Conservation (phyloP, 345 rosid genomes). For the Citrus hindsii region DNA sequence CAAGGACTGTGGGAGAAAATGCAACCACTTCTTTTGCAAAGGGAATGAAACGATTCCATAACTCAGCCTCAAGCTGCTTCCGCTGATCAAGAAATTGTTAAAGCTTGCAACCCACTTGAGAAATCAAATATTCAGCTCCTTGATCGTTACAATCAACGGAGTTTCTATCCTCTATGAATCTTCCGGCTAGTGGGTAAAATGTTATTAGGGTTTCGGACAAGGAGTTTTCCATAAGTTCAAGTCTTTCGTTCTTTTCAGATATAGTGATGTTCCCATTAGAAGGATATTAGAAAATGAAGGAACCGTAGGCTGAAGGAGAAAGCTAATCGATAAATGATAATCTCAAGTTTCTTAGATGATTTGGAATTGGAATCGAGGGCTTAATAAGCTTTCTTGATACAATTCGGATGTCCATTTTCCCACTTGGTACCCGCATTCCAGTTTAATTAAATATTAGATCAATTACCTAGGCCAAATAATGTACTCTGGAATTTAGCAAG, state of each 20-base stretch:
- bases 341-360: conserved; percentile 19
- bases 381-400: conserved; percentile 32
- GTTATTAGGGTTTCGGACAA: conserved; percentile 18
- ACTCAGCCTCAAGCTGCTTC: background rate
- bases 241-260: background rate
- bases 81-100: conserved; percentile 3
- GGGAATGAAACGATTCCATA: conserved; percentile 6
- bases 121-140: conserved; percentile 24
- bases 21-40: background rate
- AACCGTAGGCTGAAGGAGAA: conserved; percentile 24
- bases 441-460: too few relatives aligned
- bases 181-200: conserved; percentile 27
- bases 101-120: conserved; percentile 13
- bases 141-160: conserved; percentile 22
- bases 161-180: conserved; percentile 1
- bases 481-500: too few relatives aligned
- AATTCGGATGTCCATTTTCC: conserved; percentile 20
- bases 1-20: conserved; percentile 3
- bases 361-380: conserved; percentile 45
- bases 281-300: conserved; percentile 34
- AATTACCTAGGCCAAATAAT: too few relatives aligned
- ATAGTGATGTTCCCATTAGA: conserved; percentile 1
- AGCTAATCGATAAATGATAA: conserved; percentile 41
- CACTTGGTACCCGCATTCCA: too few relatives aligned
- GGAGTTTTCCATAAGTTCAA: conserved; percentile 33